phyloP scores from a whole-genome alignment of 305 asterid species.

The Fraxinus dipetala region DNA sequence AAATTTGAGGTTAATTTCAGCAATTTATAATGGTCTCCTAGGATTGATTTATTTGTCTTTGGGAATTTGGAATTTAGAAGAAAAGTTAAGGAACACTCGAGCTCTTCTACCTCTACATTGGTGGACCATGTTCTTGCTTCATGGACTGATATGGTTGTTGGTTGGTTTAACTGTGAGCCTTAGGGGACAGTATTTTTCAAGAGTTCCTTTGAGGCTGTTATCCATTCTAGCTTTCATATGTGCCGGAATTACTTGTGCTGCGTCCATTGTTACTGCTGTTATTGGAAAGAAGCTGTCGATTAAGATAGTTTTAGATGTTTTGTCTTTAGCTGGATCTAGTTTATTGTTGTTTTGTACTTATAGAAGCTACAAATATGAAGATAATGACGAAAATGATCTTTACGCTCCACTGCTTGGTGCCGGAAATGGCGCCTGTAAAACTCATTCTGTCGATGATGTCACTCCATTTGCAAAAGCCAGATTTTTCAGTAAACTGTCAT shows the following conservation, averaged over 20 bases:
- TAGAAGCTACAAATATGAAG: constrained; percentile 11
- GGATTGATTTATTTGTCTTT: constrained; percentile 32
- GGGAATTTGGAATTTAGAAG: constrained; percentile 41
- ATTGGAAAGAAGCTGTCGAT: constrained; percentile 21
- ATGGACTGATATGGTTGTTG: constrained; percentile 40
- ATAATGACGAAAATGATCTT: constrained; percentile 2
- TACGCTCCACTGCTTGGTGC: constrained; percentile 1
- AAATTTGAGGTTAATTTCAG: constrained; percentile 33
- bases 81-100: constrained; percentile 18
- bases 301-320: constrained; percentile 30
- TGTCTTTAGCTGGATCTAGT: constrained; percentile 36
- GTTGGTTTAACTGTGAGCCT: constrained; percentile 42
- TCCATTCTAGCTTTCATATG: constrained; percentile 38
- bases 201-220: constrained; percentile 36
- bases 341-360: constrained; percentile 36
- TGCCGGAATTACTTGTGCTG: constrained; percentile 30
- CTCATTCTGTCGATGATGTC: not conserved
- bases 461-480: constrained; percentile 37
- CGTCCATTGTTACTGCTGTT: constrained; percentile 30
- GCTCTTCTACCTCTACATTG: constrained; percentile 30
- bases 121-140: constrained; percentile 37
- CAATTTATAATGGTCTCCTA: constrained; percentile 36
- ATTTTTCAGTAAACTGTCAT: constrained; percentile 48
- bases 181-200: constrained; percentile 32
- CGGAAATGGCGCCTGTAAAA: not conserved